Conservation (phyloP, 345 rosid species). For the Clausena lansium region DNA sequence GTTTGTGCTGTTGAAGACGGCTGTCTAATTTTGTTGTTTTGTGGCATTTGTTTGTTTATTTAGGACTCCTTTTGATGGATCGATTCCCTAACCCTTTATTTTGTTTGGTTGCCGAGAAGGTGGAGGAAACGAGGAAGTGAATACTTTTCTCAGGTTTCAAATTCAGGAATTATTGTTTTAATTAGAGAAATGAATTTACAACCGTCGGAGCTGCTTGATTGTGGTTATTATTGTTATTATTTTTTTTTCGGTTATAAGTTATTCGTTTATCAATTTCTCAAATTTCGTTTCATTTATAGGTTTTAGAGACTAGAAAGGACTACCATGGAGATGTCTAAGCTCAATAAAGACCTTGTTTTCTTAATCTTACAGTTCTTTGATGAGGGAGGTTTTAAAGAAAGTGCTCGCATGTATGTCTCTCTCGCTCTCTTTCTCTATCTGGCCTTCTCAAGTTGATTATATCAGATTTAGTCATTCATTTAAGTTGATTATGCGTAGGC, state of each 20-base stretch:
- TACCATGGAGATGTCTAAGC: constrained; percentile 26
- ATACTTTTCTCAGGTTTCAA: neutral
- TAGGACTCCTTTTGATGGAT: neutral
- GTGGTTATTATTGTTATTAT: neutral
- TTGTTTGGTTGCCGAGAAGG: neutral
- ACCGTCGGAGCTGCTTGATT: neutral
- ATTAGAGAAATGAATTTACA: neutral
- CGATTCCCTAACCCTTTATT: neutral
- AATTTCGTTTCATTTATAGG: neutral
- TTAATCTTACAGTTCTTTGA: constrained; percentile 42
- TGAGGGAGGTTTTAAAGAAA: constrained; percentile 37
- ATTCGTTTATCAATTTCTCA: neutral
- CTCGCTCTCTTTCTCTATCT: neutral
- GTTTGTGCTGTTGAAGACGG: neutral
- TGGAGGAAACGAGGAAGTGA: neutral
- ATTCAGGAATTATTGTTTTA: neutral
- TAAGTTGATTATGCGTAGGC: constrained; percentile 24
- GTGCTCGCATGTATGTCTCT: constrained; percentile 30
- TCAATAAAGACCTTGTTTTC: constrained; percentile 31
- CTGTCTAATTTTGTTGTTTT: neutral
- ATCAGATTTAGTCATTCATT: neutral
- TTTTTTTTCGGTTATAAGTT: neutral
- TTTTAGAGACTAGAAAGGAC: neutral
- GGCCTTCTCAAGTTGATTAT: neutral
- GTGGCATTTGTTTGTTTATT: neutral